Conservation (phyloP, 2,329 filamentous ascomycete genomes). For the Chaetomium sp. region DNA sequence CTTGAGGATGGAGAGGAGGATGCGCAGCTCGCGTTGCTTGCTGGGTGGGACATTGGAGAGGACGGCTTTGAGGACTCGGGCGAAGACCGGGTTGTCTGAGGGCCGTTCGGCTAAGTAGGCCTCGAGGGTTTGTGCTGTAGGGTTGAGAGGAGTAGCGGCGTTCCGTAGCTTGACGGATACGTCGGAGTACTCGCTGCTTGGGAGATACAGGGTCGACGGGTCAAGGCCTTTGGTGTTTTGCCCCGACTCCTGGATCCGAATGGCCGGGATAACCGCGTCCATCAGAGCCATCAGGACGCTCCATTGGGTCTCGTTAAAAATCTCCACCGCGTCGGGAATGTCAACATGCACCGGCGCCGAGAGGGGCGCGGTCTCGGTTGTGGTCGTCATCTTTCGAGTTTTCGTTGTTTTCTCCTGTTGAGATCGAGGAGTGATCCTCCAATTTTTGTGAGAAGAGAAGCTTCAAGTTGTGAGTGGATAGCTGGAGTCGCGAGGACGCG, state of each 20-base stretch:
- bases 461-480: not conserved
- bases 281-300: slow-evolving; percentile 35
- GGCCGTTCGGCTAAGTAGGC: slow-evolving; percentile 35
- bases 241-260: slow-evolving; percentile 27
- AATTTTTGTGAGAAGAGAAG: not conserved
- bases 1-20: slow-evolving; percentile 30
- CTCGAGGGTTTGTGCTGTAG: slow-evolving; percentile 20
- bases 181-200: slow-evolving; percentile 27
- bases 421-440: not conserved
- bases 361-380: slow-evolving; percentile 19
- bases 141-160: slow-evolving; percentile 20
- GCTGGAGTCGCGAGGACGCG: not conserved
- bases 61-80: slow-evolving; percentile 29
- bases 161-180: slow-evolving; percentile 26
- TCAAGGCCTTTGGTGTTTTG: slow-evolving; percentile 13
- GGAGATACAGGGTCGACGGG: slow-evolving; percentile 24
- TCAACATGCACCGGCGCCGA: slow-evolving; percentile 21
- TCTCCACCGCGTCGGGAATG: slow-evolving; percentile 17
- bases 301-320: slow-evolving; percentile 31
- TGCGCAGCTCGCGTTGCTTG: slow-evolving; percentile 23
- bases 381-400: slow-evolving; percentile 3
- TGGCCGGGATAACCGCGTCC: slow-evolving; percentile 32
- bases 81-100: slow-evolving; percentile 29
- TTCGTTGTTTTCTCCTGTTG: not conserved
- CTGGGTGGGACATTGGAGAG: slow-evolving; percentile 29